These are phyloP conservation scores for Astrothelium macrocarpum DNA, from an alignment of 495 filamentous ascomycete genomes.

Conservation along the genomic window DNA sequence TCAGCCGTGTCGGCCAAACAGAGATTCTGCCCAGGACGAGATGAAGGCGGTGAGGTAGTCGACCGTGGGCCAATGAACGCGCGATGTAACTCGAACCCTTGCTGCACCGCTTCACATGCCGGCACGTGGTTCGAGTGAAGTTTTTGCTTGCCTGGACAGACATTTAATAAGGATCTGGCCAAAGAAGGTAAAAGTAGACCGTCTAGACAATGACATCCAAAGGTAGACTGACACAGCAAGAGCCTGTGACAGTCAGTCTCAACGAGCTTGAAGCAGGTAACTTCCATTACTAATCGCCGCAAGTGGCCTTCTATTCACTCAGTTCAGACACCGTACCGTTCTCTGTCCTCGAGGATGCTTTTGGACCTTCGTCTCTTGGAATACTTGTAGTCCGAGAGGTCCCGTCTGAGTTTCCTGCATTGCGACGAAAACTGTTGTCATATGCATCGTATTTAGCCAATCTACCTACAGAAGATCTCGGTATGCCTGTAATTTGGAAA, in stretches of 20 bases:
- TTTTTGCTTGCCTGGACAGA: background rate
- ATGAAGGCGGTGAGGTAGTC: too few relatives aligned
- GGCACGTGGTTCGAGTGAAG: background rate
- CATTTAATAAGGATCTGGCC: background rate
- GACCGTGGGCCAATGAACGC: too few relatives aligned
- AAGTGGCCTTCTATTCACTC: background rate
- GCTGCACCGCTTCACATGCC: too few relatives aligned
- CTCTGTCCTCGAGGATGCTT: slow-evolving; percentile 68
- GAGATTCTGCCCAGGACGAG: too few relatives aligned
- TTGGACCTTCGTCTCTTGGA: slow-evolving; percentile 83
- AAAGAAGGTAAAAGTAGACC: too few relatives aligned
- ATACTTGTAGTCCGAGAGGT: slow-evolving; percentile 88
- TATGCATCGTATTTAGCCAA: slow-evolving; percentile 86
- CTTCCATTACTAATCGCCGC: background rate
- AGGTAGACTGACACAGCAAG: background rate
- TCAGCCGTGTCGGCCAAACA: too few relatives aligned
- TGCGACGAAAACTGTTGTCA: slow-evolving; percentile 67
- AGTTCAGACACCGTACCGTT: slow-evolving; percentile 58
- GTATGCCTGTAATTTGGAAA: slow-evolving; percentile 36
- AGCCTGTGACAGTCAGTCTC: background rate
- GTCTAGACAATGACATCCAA: background rate
- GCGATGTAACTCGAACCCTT: too few relatives aligned
- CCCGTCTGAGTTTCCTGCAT: slow-evolving; percentile 52
- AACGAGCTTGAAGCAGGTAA: slow-evolving; percentile 1
- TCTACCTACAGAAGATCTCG: slow-evolving; percentile 60